Evolutionary conservation across 495 filamentous ascomycete species (phyloP).

Genomic region (Bombardia bombarda): DNA sequence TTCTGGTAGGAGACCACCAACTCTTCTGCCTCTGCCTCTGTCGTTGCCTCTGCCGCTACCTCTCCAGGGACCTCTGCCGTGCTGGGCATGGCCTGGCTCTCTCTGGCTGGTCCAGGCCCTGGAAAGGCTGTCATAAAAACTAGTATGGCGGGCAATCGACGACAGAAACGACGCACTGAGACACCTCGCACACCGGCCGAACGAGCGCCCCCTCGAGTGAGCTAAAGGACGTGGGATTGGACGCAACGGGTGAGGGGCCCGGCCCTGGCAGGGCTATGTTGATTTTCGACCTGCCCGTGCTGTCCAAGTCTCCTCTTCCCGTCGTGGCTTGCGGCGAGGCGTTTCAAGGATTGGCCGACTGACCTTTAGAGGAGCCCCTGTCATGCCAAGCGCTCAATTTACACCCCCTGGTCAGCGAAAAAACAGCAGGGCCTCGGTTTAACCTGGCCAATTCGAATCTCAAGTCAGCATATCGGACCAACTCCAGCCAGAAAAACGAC

Average conservation of each 20-base stretch:
- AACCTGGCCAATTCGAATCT: conserved; percentile 7
- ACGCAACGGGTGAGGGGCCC: not conserved
- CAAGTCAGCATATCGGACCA: conserved; percentile 18
- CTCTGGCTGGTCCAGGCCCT: not conserved
- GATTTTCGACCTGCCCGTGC: not conserved
- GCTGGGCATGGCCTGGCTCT: too few relatives aligned
- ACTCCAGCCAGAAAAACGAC: too few relatives aligned
- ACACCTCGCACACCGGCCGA: not conserved
- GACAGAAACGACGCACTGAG: not conserved
- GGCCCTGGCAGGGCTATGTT: not conserved
- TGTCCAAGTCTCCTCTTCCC: conserved; percentile 7
- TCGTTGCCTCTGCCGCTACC: too few relatives aligned
- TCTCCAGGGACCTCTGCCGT: too few relatives aligned
- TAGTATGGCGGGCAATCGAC: conserved; percentile 1
- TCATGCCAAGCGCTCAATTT: conserved; percentile 22
- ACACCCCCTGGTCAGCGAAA: conserved; percentile 16
- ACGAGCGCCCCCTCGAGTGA: not conserved
- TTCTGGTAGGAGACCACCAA: too few relatives aligned
- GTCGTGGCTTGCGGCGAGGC: conserved; percentile 13
- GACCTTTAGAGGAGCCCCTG: conserved; percentile 19
- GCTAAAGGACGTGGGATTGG: too few relatives aligned
- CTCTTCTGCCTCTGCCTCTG: too few relatives aligned
- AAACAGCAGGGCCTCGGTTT: conserved; percentile 4
- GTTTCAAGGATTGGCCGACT: conserved; percentile 24
- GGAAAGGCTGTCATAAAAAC: not conserved